Percentiles rank a stretch among this genome's conserved stretches.
phyloP scores from a whole-genome alignment of 176 grass and related monocot species.

The Ensete glaucum region DNA sequence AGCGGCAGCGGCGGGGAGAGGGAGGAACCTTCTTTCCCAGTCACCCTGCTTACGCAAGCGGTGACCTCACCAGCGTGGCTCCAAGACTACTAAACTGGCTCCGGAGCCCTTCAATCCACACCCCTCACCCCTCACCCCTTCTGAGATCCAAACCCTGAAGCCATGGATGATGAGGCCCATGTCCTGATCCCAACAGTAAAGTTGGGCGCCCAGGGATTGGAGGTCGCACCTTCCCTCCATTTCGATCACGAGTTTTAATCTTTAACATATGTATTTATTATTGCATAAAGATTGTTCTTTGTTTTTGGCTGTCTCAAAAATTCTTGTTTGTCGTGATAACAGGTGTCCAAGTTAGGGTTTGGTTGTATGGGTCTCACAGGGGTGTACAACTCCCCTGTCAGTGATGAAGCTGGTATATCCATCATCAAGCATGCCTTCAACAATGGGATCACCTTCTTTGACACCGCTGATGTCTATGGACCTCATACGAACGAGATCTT shows the following conservation, averaged over 20 bases:
- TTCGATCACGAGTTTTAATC: not conserved
- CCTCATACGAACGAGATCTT: constrained; percentile 58
- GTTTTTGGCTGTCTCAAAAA: not conserved
- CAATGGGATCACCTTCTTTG: constrained; percentile 72
- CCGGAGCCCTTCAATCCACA: no score
- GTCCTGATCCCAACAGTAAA: constrained; percentile 26
- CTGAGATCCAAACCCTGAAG: not conserved
- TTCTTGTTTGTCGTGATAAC: not conserved
- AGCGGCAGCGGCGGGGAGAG: not conserved
- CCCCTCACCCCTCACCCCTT: not conserved
- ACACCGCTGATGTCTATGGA: constrained; percentile 70
- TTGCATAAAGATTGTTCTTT: not conserved
- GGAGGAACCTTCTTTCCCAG: not conserved
- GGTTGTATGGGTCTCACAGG: constrained; percentile 60
- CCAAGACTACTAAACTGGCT: not conserved
- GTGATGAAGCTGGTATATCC: constrained; percentile 39
- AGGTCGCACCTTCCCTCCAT: constrained; percentile 16
- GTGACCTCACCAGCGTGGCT: no score
- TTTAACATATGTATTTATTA: no score
- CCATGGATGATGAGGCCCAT: constrained; percentile 19
- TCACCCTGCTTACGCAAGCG: no score
- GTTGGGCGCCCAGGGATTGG: constrained; percentile 40
- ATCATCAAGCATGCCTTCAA: constrained; percentile 62
- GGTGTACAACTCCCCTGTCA: constrained; percentile 39
- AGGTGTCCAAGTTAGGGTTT: constrained; percentile 86